Evolutionary conservation across 2,329 filamentous ascomycete species (phyloP).

Genomic region (Fusarium ambrosium): DNA sequence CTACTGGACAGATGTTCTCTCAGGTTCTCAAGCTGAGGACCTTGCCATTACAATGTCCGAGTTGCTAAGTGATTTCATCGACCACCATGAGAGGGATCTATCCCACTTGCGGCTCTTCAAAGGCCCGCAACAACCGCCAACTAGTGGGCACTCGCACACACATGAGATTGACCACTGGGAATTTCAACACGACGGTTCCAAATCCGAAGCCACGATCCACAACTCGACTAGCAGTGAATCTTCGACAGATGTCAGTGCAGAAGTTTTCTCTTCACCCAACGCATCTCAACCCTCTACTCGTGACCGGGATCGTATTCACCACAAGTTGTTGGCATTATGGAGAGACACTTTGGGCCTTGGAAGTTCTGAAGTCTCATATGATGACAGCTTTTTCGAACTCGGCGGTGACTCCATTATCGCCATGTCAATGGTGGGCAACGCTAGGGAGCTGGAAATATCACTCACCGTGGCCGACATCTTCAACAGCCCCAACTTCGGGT

Average conservation of each 20-base stretch:
- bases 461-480: slow-evolving; percentile 42
- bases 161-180: neutral
- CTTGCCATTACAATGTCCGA: slow-evolving; percentile 34
- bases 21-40: slow-evolving; percentile 30
- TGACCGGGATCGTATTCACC: slow-evolving; percentile 11
- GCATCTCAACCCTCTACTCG: slow-evolving; percentile 6
- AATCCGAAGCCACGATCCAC: neutral
- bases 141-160: neutral
- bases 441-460: slow-evolving; percentile 23
- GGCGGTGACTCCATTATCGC: slow-evolving; percentile 42
- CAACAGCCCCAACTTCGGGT: slow-evolving; percentile 31
- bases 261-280: slow-evolving; percentile 14
- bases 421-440: slow-evolving; percentile 39
- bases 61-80: slow-evolving; percentile 33
- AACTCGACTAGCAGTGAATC: slow-evolving; percentile 22
- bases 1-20: slow-evolving; percentile 40
- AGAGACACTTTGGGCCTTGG: slow-evolving; percentile 20
- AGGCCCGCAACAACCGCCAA: neutral
- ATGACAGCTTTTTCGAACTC: slow-evolving; percentile 35
- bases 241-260: slow-evolving; percentile 13
- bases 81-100: slow-evolving; percentile 29
- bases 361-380: slow-evolving; percentile 9
- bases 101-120: slow-evolving; percentile 29
- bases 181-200: neutral
- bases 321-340: slow-evolving; percentile 30